Evolutionary conservation across 768 basidiomycete species (phyloP).

Genomic region (Suillus cothurnatus): DNA sequence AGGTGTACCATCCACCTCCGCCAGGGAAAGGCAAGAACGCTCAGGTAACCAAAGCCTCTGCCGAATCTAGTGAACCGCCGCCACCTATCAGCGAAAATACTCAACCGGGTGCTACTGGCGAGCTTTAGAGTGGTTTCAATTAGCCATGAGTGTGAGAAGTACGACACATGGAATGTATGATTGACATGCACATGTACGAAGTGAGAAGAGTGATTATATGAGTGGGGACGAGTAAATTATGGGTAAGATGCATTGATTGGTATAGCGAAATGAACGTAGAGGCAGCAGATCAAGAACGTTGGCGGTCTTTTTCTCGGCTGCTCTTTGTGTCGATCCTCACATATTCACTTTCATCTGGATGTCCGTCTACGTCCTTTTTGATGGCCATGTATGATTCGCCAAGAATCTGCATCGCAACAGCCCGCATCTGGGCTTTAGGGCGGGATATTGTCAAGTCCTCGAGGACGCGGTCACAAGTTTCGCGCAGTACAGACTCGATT

Average conservation of each 20-base stretch:
- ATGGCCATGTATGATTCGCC: conserved; percentile 78
- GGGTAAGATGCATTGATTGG: conserved; percentile 4
- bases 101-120: conserved; percentile 1
- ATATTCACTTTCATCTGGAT: conserved; percentile 72
- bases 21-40: conserved; percentile 73
- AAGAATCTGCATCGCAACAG: conserved; percentile 80
- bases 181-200: background rate
- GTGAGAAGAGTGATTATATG: background rate
- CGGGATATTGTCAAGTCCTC: conserved; percentile 54
- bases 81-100: background rate
- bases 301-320: conserved; percentile 51
- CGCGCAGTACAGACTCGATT: conserved; percentile 85
- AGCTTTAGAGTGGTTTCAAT: conserved; percentile 2
- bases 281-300: conserved; percentile 21
- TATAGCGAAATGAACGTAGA: background rate
- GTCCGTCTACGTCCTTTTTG: conserved; percentile 56
- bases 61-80: background rate
- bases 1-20: conserved; percentile 83
- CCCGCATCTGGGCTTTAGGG: conserved; percentile 68
- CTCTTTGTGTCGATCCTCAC: conserved; percentile 78
- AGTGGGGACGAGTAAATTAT: background rate
- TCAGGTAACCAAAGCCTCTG: conserved; percentile 4
- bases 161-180: background rate
- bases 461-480: conserved; percentile 83
- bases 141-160: background rate